Percentiles rank a stretch among this genome's conserved stretches.
These are phyloP conservation scores for Kuraishia ogatae DNA, from an alignment of 805 yeast species.

Conservation along the genomic window DNA sequence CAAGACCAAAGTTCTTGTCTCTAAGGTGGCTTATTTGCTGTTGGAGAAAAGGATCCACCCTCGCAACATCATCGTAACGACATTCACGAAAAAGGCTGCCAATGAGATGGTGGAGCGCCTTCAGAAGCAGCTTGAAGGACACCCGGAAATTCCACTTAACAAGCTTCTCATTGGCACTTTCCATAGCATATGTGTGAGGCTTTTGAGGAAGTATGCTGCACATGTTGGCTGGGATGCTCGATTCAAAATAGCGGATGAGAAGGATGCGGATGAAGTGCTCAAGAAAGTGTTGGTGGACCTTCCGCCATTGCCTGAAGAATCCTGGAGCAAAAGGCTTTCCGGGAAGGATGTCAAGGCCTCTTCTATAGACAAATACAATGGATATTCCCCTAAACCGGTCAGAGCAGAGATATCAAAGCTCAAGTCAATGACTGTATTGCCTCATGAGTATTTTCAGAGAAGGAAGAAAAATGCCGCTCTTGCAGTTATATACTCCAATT, in stretches of 20 bases:
- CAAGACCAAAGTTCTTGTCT: constrained; percentile 76
- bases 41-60: constrained; percentile 46
- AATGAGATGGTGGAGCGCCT: constrained; percentile 72
- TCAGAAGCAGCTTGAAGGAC: constrained; percentile 19
- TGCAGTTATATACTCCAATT: constrained; percentile 33
- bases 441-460: constrained; percentile 20
- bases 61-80: constrained; percentile 65
- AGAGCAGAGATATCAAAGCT: constrained; percentile 42
- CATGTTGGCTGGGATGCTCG: constrained; percentile 30
- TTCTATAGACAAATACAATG: constrained; percentile 12
- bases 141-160: constrained; percentile 22
- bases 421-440: constrained; percentile 43
- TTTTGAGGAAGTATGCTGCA: constrained; percentile 48
- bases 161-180: constrained; percentile 75
- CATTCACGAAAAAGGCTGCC: constrained; percentile 92
- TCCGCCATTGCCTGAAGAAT: constrained; percentile 14
- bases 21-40: constrained; percentile 69
- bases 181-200: constrained; percentile 68
- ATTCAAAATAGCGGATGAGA: constrained; percentile 55
- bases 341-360: constrained; percentile 4
- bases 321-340: background rate
- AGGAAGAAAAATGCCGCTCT: constrained; percentile 8
- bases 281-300: constrained; percentile 27
- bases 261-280: constrained; percentile 44
- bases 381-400: constrained; percentile 30